These are phyloP conservation scores for Beauveria varroae DNA, from an alignment of 2,329 filamentous ascomycete species.

Conservation along the genomic window DNA sequence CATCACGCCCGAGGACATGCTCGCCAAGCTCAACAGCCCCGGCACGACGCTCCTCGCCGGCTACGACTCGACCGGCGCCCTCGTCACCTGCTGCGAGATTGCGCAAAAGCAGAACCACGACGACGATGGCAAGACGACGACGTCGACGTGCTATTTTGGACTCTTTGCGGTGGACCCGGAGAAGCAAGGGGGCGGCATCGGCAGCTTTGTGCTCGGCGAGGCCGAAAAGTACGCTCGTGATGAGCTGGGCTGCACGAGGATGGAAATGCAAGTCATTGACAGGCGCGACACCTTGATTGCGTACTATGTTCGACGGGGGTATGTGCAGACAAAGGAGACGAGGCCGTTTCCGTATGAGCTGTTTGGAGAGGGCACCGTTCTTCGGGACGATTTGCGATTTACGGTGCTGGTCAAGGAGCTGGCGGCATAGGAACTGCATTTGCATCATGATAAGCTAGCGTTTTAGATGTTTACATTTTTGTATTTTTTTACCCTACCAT, in stretches of 20 bases:
- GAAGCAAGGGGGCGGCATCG: constrained; percentile 36
- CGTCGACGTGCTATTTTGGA: constrained; percentile 33
- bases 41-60: constrained; percentile 30
- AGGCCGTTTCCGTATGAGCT: constrained; percentile 34
- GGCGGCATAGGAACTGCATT: not conserved
- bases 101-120: constrained; percentile 15
- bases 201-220: constrained; percentile 30
- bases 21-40: constrained; percentile 32
- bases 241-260: constrained; percentile 23
- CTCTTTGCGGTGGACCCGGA: constrained; percentile 39
- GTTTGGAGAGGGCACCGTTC: constrained; percentile 26
- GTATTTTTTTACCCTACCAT: too few species aligned
- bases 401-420: constrained; percentile 32
- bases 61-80: constrained; percentile 18
- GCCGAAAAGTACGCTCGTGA: constrained; percentile 32
- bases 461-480: too few species aligned
- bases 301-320: constrained; percentile 39
- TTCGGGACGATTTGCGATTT: constrained; percentile 38
- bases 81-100: constrained; percentile 40
- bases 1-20: constrained; percentile 30
- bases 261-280: constrained; percentile 41
- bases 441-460: not conserved
- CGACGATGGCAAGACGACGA: not conserved
- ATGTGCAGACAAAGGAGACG: constrained; percentile 29
- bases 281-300: constrained; percentile 34